A percentile compares a stretch with the other conserved stretches of the same genome.
Evolutionary conservation across 352 stramenopile species (phyloP).

Genomic region (Pythium pyrilobum): DNA sequence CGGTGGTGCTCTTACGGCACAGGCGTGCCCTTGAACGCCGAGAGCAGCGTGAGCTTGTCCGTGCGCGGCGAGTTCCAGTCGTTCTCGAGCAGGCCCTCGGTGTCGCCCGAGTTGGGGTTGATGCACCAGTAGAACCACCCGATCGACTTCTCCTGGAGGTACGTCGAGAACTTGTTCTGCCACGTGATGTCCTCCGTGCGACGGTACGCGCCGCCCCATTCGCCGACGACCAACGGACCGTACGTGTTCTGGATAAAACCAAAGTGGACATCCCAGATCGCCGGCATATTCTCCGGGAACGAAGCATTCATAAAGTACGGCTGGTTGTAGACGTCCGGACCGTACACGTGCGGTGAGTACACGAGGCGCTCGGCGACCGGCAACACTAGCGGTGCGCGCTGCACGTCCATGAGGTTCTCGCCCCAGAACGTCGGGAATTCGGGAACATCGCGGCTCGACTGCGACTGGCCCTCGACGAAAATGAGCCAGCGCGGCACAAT

Average conservation of each 20-base stretch:
- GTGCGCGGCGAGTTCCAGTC: slow-evolving; percentile 46
- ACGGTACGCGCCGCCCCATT: no score
- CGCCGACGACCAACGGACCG: slow-evolving; percentile 40
- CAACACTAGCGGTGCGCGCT: slow-evolving; percentile 6
- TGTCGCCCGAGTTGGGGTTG: slow-evolving; percentile 56
- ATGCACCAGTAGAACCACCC: slow-evolving; percentile 53
- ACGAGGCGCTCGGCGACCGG: slow-evolving; percentile 37
- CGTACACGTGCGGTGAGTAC: slow-evolving; percentile 49
- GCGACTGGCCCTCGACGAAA: slow-evolving; percentile 44
- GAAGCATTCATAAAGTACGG: slow-evolving; percentile 33
- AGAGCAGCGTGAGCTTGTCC: slow-evolving; percentile 39
- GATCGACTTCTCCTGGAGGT: slow-evolving; percentile 22
- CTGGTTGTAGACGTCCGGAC: slow-evolving; percentile 34
- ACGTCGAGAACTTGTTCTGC: slow-evolving; percentile 41
- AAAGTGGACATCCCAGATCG: slow-evolving; percentile 54
- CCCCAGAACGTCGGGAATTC: background rate
- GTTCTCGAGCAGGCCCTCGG: slow-evolving; percentile 39
- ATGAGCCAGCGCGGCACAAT: slow-evolving; percentile 43
- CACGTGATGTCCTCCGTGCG: slow-evolving; percentile 28
- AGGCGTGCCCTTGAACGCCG: slow-evolving; percentile 27
- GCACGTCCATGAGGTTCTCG: background rate
- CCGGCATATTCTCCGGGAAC: slow-evolving; percentile 40
- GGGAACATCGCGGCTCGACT: background rate
- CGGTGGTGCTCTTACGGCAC: slow-evolving; percentile 19
- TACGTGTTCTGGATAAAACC: slow-evolving; percentile 27